Evolutionary conservation across 2,329 filamentous ascomycete genomes (phyloP), one percentile per base, ranked within the genome.

Genomic region (Curvularia lunata): DNA sequence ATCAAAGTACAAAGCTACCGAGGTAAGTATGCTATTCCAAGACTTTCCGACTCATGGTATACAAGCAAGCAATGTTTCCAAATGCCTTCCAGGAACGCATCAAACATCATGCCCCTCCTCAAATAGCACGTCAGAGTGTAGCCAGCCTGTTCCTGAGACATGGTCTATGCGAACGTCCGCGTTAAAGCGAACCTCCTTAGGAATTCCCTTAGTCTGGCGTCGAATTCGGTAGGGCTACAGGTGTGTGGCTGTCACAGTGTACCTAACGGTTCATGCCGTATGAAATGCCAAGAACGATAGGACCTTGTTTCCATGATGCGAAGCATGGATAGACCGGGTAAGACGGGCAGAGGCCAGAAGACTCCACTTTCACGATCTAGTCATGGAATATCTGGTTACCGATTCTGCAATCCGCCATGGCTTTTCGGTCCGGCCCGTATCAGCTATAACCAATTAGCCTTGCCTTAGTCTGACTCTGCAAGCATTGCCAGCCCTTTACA

Each of bases 61-160:
- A 48, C 47, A 43, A 10, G 46, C 45, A 43, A 48, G 51, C 57
- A 56, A 66, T 61, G 64, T 66, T 67, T 64, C 48, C 43, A 32
- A 4, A 42, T 58, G 50, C 25, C 21, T 40, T 52, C 48, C 42
- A 49, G 43, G 46, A 43, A 37, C 19, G 41, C 45, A 56, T 60
- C 54, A 58, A 54, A 62, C 55, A 42, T 66, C 57, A 68, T 67
- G 66, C 63, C 18, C 23, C 19, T 38, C 50, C 50, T 34, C 32
- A 54, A 47, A 61, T 52, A 62, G 60, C 25, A 49, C 38, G 23
- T 41, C 48, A 27, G 42, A 42, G 19, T 25, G 43, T 48, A 21
- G 56, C 52, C 50, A 54, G 48, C 43, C 30, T 34, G 23, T 34
- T 49, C 37, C 34, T 53, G 49, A 27, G 48, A 53, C 38, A 9